A percentile compares a stretch with the other conserved stretches of the same genome.
Evolutionary conservation across 495 filamentous ascomycete genomes (phyloP).

Genomic region (Tuber calosporum): DNA sequence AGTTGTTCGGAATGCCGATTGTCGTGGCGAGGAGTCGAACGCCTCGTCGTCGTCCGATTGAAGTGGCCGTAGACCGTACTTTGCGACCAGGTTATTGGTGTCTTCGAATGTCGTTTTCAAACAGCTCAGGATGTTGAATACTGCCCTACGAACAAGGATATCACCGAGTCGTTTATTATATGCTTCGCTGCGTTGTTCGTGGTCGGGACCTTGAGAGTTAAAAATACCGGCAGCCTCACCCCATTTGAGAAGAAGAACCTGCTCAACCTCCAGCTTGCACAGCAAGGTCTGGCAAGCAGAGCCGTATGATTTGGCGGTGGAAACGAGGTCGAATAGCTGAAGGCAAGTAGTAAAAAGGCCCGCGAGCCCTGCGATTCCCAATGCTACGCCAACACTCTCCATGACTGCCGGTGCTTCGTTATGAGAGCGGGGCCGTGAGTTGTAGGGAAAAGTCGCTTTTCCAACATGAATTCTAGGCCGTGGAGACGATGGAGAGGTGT

Average conservation of each 20-base stretch:
- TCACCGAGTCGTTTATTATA: slow-evolving; percentile 6
- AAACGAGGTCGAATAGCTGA: slow-evolving; percentile 7
- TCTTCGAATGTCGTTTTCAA: slow-evolving; percentile 10
- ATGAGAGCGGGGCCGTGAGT: not conserved
- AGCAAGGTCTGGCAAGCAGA: slow-evolving; percentile 8
- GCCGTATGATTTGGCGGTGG: not conserved
- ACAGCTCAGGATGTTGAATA: slow-evolving; percentile 8
- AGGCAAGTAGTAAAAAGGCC: slow-evolving; percentile 12
- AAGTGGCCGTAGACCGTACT: slow-evolving; percentile 2
- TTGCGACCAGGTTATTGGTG: not conserved
- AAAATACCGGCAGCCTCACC: slow-evolving; percentile 15
- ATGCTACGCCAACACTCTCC: slow-evolving; percentile 6
- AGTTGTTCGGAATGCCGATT: not conserved
- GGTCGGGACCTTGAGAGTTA: slow-evolving; percentile 4
- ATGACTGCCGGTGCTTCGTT: not conserved
- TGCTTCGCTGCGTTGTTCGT: not conserved
- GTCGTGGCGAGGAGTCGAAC: not conserved
- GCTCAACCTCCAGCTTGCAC: slow-evolving; percentile 12
- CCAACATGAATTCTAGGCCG: not conserved
- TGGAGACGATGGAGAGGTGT: not conserved
- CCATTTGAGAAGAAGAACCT: slow-evolving; percentile 15
- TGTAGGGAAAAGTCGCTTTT: not conserved
- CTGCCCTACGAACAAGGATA: not conserved
- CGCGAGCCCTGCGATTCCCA: slow-evolving; percentile 6
- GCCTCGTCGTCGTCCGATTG: not conserved